Conservation (phyloP, 1,284 basidiomycete species). For the Pseudozyma sp. region DNA sequence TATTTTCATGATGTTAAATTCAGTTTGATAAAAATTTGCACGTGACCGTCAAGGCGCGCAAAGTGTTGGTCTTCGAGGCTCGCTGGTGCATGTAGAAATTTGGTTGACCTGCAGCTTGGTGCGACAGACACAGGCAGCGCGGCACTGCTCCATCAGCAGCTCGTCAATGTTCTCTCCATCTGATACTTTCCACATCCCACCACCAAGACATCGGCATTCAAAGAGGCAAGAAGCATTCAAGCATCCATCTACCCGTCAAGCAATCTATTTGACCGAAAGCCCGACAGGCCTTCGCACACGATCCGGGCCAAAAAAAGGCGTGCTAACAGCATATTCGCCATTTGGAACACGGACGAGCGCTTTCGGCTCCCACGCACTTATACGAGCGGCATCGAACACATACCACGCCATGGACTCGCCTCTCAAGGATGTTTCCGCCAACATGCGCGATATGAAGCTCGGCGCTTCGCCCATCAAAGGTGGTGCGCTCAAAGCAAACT, state of each 20-base stretch:
- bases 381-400: no score
- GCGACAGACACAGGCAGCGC: conserved; percentile 3
- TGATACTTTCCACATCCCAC: no score
- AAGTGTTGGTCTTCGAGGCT: conserved; percentile 31
- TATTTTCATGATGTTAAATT: conserved; percentile 8
- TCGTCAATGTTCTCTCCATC: neutral
- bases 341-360: neutral
- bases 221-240: no score
- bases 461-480: conserved; percentile 41
- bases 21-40: neutral
- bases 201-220: no score
- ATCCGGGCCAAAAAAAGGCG: no score
- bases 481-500: conserved; percentile 22
- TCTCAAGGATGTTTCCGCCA: conserved; percentile 52
- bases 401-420: conserved; percentile 44
- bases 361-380: no score
- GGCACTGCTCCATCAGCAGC: neutral
- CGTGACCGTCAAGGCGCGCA: conserved; percentile 36
- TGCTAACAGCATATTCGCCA: no score
- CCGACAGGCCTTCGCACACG: no score
- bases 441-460: conserved; percentile 50
- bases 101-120: conserved; percentile 27
- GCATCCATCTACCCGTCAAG: no score
- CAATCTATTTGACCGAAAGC: no score
- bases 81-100: conserved; percentile 26